Evolutionary conservation across 1,139 yeast species (phyloP), one percentile per base, ranked within the genome.

Genomic region (Taiozyma sp.): DNA sequence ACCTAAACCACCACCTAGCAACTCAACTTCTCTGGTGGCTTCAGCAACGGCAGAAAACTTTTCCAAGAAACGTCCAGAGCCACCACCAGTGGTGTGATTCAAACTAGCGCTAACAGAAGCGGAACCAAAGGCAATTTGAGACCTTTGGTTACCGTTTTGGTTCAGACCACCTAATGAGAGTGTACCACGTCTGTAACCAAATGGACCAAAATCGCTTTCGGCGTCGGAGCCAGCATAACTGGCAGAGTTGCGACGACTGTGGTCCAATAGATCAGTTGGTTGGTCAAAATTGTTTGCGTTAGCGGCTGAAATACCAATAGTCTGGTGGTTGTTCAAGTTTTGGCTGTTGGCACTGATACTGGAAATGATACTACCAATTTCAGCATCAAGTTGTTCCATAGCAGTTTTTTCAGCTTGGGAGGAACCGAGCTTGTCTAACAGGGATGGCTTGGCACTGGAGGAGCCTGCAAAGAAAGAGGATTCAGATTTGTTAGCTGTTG

Each of bases 11-110:
- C 70, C 69, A 41, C 70, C 68, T 16, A 76, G 64, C 43, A 81
- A 65, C 62, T 87, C 95, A 42, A 86, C 79, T 56, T 86, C 92
- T 58, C 90, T 73, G 0, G 96, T 87, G 40, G 90, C 88, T 54
- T 87, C 95, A 13, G 89, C 90, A 22, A 87, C 84, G n/a, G 81
- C 72, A 8, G 88, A 74, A 64, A 87, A 87, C 66, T 86, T 83
- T 57, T 82, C 86, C 52, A 83, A 69, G 60, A 83, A 83, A 44
- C 79, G 71, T 28, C 80, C 67, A 7, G 70, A 58, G 9, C 50
- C 52, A 13, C 54, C 72, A 28, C 80, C 74, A 9, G 55, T 30
- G 2, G 60, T 48, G 40, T 57, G 61, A 16, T 46, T 46, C 24
- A 51, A 44, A 13, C 51, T 39, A 13, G 48, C 88, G 51, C 81